These are phyloP conservation scores for Nadsonia starkeyi-henricii DNA, from an alignment of 1,139 yeast species.

Conservation along the genomic window DNA sequence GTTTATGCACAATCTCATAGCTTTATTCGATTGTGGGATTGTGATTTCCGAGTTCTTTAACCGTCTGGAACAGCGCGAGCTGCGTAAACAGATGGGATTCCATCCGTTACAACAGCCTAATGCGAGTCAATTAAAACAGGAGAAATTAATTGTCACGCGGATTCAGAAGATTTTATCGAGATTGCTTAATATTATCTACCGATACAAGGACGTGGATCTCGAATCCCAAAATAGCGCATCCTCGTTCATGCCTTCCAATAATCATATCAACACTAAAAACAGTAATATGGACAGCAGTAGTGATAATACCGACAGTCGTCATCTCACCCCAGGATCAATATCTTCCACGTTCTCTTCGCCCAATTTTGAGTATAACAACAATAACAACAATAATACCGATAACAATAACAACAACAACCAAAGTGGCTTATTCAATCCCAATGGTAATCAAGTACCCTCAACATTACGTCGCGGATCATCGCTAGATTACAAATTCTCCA, in stretches of 20 bases:
- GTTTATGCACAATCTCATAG: slow-evolving; percentile 24
- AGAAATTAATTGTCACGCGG: neutral
- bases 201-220: neutral
- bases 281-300: too few species aligned
- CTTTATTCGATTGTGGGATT: slow-evolving; percentile 25
- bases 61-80: slow-evolving; percentile 15
- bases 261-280: neutral
- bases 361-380: neutral
- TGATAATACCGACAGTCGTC: neutral
- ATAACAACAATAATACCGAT: neutral
- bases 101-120: neutral
- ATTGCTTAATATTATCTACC: neutral
- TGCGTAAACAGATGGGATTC: neutral
- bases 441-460: neutral
- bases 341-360: neutral
- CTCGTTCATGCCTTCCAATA: neutral
- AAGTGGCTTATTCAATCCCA: neutral
- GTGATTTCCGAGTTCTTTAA: slow-evolving; percentile 24
- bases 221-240: neutral
- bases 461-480: neutral
- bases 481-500: neutral
- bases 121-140: neutral
- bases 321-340: neutral
- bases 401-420: neutral
- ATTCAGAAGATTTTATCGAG: neutral